These are phyloP conservation scores for Sporisorium sorghi DNA, from an alignment of 1,284 basidiomycete species.

Conservation along the genomic window DNA sequence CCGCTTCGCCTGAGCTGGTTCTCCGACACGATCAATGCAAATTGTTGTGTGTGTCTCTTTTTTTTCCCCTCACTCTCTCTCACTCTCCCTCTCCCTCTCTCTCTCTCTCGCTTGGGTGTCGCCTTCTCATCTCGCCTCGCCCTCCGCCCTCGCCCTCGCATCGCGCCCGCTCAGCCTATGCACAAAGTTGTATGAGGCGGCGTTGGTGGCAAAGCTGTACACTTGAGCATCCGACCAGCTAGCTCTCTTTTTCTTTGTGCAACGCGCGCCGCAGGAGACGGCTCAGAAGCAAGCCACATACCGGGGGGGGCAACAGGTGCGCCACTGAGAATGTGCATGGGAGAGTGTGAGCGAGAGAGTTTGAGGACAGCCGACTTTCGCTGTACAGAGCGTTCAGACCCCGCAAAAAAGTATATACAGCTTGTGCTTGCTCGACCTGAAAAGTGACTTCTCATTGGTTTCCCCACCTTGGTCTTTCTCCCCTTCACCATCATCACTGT, in stretches of 20 bases:
- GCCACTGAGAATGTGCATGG: no score
- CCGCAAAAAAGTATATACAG: slow-evolving; percentile 1
- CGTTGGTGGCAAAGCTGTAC: slow-evolving; percentile 3
- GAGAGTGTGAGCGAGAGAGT: no score
- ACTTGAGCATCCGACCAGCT: no score
- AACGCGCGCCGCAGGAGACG: no score
- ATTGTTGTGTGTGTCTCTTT: not conserved
- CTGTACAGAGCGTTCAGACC: not conserved
- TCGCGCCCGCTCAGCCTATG: slow-evolving; percentile 4
- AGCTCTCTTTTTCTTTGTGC: no score
- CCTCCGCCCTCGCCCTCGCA: no score
- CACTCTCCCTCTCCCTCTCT: not conserved
- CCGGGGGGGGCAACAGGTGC: no score
- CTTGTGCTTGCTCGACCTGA: not conserved
- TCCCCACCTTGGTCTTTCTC: no score
- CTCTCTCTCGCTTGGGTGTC: slow-evolving; percentile 5
- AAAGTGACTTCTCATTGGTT: not conserved
- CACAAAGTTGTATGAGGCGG: not conserved
- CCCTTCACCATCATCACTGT: not conserved
- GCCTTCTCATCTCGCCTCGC: not conserved
- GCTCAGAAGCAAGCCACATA: not conserved
- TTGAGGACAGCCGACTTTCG: not conserved
- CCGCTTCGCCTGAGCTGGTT: not conserved
- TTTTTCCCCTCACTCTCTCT: not conserved
- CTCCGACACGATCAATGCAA: slow-evolving; percentile 1